Conservation (phyloP, 2,329 filamentous ascomycete species). For the Clonostachys rhizophaga region DNA sequence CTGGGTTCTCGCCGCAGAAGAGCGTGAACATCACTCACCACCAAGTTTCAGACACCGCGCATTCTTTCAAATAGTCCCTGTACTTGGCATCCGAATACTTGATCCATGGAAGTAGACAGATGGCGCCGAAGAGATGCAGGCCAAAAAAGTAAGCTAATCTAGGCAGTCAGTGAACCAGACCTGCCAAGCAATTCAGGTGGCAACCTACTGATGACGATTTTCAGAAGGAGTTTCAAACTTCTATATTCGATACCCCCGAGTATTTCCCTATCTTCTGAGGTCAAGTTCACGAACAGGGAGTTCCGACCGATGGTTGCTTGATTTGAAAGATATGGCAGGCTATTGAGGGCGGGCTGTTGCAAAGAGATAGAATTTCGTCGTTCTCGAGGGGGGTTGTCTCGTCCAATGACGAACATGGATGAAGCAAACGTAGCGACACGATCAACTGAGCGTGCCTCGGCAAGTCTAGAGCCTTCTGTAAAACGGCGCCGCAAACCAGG, state of each 20-base stretch:
- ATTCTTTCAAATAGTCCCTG: slow-evolving; percentile 26
- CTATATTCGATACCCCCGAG: slow-evolving; percentile 48
- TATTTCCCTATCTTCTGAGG: slow-evolving; percentile 30
- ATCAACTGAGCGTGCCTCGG: slow-evolving; percentile 26
- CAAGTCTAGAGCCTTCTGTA: slow-evolving; percentile 12
- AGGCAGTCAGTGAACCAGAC: background rate
- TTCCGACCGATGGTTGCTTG: slow-evolving; percentile 38
- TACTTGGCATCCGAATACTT: slow-evolving; percentile 32
- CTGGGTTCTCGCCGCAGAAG: background rate
- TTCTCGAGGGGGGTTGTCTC: slow-evolving; percentile 7
- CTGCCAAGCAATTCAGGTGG: background rate
- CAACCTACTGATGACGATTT: slow-evolving; percentile 32
- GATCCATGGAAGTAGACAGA: slow-evolving; percentile 44
- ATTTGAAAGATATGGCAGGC: slow-evolving; percentile 32
- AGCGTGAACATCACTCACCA: slow-evolving; percentile 27
- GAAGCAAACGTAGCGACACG: slow-evolving; percentile 22
- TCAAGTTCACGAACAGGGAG: slow-evolving; percentile 37
- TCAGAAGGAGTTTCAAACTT: slow-evolving; percentile 40
- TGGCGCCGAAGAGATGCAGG: slow-evolving; percentile 38
- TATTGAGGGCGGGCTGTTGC: slow-evolving; percentile 6
- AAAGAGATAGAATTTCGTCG: slow-evolving; percentile 4
- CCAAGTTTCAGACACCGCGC: slow-evolving; percentile 36
- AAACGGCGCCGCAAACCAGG: slow-evolving; percentile 13
- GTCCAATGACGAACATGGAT: slow-evolving; percentile 31
- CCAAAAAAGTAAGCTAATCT: slow-evolving; percentile 35